Base-by-base conservation (phyloP, 2,329 filamentous ascomycete species). In the Cryphonectria carpinicola region DNA sequence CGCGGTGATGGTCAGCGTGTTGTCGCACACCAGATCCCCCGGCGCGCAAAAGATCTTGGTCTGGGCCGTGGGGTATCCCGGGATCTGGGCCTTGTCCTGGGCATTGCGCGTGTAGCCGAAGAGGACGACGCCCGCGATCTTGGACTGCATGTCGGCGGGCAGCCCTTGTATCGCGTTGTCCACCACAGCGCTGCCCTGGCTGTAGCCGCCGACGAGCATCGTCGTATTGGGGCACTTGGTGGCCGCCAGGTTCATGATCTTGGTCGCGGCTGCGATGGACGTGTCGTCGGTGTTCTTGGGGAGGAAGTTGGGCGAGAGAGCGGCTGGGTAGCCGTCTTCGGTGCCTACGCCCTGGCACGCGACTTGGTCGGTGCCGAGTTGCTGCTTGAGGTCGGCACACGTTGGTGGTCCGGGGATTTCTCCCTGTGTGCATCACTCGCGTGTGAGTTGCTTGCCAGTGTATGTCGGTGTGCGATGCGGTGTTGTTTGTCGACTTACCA, bases 311-410 rank as follows among this genome's bases (percentile, higher is more conserved):
- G 73, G 74, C 32, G 73, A 52, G 8, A 81, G 69, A 28, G 66
- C 71, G 0, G 78, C 80, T 1, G 74, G 75, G 70, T 81, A 81
- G 13, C 74, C 73, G 46, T 77, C 78, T 4, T 54, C 52, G 17
- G 66, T 66, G 14, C 79, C 79, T 7, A 81, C 75, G 28, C 80
- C 80, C 73, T 81, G 80, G 69, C 79, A 81, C 62, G 76, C 78
- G 35, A 79, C 76, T 28, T 71, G 61, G 62, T 71, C 73, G n/a
- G 73, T 75, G n/a, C 75, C 75, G 17, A 78, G 70, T 8, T 74
- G 56, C 1, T 28, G 19, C 54, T 79, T 77, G 37, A 80, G 69
- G 1, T 58, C 72, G n/a, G 64, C 52, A 75, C 79, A 80, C 64
- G 77, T 74, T 25, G 73, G 73, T 3, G 77, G 77, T 13, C 79